Evolutionary conservation across 805 yeast genomes (phyloP), one percentile per base, ranked within the genome.

Genomic region (Jamesozyma lodderae): DNA sequence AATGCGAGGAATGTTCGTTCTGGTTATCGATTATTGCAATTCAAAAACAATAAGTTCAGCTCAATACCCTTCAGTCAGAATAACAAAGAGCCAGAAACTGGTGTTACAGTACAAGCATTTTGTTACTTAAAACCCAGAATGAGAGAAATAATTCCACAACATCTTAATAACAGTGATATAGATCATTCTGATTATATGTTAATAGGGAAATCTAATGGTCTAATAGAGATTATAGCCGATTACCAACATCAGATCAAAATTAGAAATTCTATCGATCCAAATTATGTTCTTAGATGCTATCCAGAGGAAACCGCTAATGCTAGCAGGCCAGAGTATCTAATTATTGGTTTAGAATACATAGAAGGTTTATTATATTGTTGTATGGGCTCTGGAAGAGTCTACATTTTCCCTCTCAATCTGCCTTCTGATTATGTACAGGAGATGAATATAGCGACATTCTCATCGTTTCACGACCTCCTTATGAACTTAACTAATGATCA

Each of bases 121-220:
- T 55, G 60, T 32, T 54, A 57, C 36, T 18, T 53, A 8, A 47
- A 39, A 32, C 57, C 55, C 6, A 39, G 35, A 20, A 31, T 37
- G n/a, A 43, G 47, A 34, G 33, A 28, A n/a, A 28, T 42, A 11
- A 22, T 34, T 3, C 36, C 46, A 2, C 33, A 19, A 4, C 25
- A 24, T 21, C 16, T 33, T 11, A 38, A 44, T 24, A 21, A 25
- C 6, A 29, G 37, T 13, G 21, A 34, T 4, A 24, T 42, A 30
- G 55, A 55, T 33, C 32, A 40, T 19, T 51, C 54, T 11, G 61
- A 57, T 38, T 56, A 52, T 40, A 36, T 57, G 47, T 23, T 57
- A 11, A 27, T 56, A n/a, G 56, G 51, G 0, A 55, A 49, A 37
- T 47, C 52, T 10, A 51, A 50, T 44, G 60, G 62, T 4, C 37